phyloP scores from a whole-genome alignment of 495 filamentous ascomycete species.

The Wilcoxina mikolae region DNA sequence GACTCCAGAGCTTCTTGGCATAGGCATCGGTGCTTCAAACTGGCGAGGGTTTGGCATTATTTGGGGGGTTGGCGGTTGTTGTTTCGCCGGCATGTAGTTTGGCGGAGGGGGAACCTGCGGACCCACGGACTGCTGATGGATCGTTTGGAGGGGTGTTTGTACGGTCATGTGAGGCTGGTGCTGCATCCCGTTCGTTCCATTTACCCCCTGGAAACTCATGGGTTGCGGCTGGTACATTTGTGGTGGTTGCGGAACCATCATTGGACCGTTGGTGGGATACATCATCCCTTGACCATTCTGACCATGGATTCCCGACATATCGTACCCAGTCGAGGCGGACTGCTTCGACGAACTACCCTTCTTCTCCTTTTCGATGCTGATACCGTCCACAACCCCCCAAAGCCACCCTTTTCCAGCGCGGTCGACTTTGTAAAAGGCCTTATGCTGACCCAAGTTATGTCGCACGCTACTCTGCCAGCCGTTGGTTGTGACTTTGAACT shows the following conservation, averaged over 20 bases:
- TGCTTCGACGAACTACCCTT: conserved; percentile 27
- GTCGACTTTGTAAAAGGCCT: conserved; percentile 74
- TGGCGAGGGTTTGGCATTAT: background rate
- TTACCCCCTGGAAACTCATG: background rate
- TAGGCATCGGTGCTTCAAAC: conserved; percentile 3
- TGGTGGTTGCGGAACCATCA: background rate
- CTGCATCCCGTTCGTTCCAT: background rate
- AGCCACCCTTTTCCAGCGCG: conserved; percentile 56
- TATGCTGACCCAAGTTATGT: conserved; percentile 83
- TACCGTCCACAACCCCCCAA: conserved; percentile 48
- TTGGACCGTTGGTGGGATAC: background rate
- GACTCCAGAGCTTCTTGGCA: background rate
- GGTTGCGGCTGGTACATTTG: background rate
- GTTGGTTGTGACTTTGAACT: conserved; percentile 60
- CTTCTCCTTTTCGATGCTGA: conserved; percentile 56
- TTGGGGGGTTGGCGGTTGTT: background rate
- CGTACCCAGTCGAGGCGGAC: background rate
- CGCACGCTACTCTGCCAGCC: conserved; percentile 97
- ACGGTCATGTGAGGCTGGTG: background rate
- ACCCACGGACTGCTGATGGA: too few relatives aligned
- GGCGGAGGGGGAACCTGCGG: conserved; percentile 3
- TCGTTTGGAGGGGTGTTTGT: background rate
- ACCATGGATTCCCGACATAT: background rate
- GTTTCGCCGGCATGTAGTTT: conserved; percentile 1
- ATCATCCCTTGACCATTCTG: conserved; percentile 5